Conservation (phyloP, 1,284 basidiomycete species). For the Leccinum angustisporum region DNA sequence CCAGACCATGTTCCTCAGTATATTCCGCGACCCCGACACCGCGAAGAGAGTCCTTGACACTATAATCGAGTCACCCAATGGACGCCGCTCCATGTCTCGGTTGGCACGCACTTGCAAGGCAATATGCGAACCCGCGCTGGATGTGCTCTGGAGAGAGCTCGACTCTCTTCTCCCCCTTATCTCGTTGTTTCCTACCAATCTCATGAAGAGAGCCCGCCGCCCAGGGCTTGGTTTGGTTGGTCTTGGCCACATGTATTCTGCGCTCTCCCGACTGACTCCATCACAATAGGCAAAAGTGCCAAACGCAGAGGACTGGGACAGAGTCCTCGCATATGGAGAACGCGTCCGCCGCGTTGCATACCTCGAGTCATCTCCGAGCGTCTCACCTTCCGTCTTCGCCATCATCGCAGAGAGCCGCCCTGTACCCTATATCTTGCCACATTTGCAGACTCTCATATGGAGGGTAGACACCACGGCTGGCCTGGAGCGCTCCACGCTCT, state of each 20-base stretch:
- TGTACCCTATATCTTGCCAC: slow-evolving; percentile 60
- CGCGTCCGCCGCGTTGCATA: slow-evolving; percentile 67
- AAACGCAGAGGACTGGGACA: slow-evolving; percentile 63
- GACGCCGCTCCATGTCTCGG: slow-evolving; percentile 61
- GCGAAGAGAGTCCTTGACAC: slow-evolving; percentile 64
- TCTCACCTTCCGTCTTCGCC: slow-evolving; percentile 63
- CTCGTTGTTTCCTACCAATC: slow-evolving; percentile 61
- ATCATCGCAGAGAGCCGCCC: slow-evolving; percentile 64
- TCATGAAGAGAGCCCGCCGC: slow-evolving; percentile 65
- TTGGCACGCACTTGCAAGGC: slow-evolving; percentile 72
- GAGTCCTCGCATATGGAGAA: slow-evolving; percentile 60
- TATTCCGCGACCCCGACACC: slow-evolving; percentile 65
- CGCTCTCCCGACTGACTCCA: slow-evolving; percentile 8
- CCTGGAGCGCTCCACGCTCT: slow-evolving; percentile 60
- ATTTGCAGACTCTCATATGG: slow-evolving; percentile 68
- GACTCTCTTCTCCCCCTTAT: slow-evolving; percentile 72
- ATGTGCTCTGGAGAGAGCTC: slow-evolving; percentile 72
- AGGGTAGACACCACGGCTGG: slow-evolving; percentile 63
- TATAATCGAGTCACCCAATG: slow-evolving; percentile 64
- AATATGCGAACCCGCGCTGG: slow-evolving; percentile 68
- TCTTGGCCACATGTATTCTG: slow-evolving; percentile 22
- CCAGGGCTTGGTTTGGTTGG: slow-evolving; percentile 75
- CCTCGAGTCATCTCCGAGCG: slow-evolving; percentile 61
- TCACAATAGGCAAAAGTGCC: slow-evolving; percentile 55
- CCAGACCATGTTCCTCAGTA: slow-evolving; percentile 51